Evolutionary conservation across 2,329 filamentous ascomycete species (phyloP), one percentile per base, ranked within the genome.

Genomic region (Penicillium sp.): DNA sequence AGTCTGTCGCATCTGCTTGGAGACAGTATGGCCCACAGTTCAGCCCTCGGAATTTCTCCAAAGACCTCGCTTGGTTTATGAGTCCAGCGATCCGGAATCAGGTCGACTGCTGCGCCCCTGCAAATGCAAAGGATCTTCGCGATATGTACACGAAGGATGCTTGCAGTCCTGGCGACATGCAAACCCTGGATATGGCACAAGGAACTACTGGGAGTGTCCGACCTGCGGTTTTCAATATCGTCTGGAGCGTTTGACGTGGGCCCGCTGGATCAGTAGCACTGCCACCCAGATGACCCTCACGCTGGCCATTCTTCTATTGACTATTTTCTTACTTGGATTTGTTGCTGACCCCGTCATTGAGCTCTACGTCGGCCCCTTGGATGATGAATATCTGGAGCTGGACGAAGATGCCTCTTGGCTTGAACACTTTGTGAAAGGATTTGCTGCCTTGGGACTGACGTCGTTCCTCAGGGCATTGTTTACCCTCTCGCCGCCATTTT

Each of bases 81-180:
- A 87, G 51, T 93, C 90, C 24, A 85, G 90, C 59, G 90, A 91
- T 63, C 82, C 86, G 7, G 82, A 88, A 62, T 83, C 89, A 29
- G 91, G 91, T 39, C 87, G 91, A 50, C 80, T 99, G 27, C 84
- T 98, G 66, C 89, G 90, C 53, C 95, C 95, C 35, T 99, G 95
- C 81, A 87, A 88, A 76, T 99, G 95, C 82, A 96, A 91, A 77
- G 95, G 95, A 52, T 91, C 90, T 39, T 90, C 93, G 66, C 90
- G 90, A 77, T 97, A 96, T 75, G 92, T 98, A 24, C 95, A 99
- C 73, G 91, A 97, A 74, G 89, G 87, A 29, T 99, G 95, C 70
- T 81, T 99, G 48, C 86, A 90, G 68, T 82, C 85, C 11, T 98
- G 93, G 91, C 86, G 95, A 64, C 83, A 88, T 61, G 84, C 90